Conservation (phyloP, 2,329 filamentous ascomycete genomes). For the Aspergillus calidoustus region DNA sequence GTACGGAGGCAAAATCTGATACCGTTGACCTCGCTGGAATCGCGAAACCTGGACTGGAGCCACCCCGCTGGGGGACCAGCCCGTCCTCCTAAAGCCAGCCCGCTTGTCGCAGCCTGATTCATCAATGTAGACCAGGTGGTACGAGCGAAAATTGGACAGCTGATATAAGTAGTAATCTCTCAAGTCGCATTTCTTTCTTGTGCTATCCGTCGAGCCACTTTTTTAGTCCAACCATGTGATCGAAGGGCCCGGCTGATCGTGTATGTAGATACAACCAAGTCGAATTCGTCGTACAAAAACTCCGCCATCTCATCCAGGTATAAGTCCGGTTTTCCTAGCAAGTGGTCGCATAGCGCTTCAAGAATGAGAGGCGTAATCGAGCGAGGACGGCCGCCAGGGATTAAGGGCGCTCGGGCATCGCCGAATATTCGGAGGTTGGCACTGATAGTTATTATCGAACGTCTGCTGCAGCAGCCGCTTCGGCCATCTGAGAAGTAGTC, state of each 20-base stretch:
- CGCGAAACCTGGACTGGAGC: no score
- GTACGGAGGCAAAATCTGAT: no score
- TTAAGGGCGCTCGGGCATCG: background rate
- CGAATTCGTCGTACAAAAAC: background rate
- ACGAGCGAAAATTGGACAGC: no score
- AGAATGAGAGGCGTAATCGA: slow-evolving; percentile 33
- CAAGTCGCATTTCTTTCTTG: no score
- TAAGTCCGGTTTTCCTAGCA: slow-evolving; percentile 34
- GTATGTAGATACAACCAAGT: background rate
- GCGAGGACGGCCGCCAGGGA: slow-evolving; percentile 16
- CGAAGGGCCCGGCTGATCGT: background rate
- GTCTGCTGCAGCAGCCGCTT: background rate
- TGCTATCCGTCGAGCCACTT: background rate
- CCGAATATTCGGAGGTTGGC: background rate
- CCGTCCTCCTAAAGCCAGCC: no score
- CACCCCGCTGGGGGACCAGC: no score
- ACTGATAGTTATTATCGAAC: background rate
- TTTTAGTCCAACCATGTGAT: background rate
- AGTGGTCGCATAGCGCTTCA: slow-evolving; percentile 33
- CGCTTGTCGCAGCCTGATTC: no score
- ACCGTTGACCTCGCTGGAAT: no score
- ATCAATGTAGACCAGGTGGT: no score
- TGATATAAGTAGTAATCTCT: no score
- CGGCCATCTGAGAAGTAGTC: slow-evolving; percentile 1
- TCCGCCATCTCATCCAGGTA: slow-evolving; percentile 17